Base-by-base conservation (phyloP, 1,284 basidiomycete species). In the Malassezia vespertilionis region DNA sequence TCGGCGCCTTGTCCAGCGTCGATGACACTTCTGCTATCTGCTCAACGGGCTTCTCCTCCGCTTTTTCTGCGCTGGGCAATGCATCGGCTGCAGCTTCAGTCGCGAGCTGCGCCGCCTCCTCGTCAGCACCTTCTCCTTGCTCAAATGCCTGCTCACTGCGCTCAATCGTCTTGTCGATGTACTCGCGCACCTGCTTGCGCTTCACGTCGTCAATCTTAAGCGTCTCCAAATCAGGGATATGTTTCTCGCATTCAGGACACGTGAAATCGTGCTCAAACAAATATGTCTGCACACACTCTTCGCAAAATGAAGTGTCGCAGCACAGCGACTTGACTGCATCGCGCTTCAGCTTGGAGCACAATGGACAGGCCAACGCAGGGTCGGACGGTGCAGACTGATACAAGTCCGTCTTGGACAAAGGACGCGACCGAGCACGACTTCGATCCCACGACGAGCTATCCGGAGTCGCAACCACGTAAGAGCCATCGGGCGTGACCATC, bases 401-500 rank as follows among this genome's bases (percentile, higher is more conserved):
- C 23, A 70, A 61, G 44, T 68, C 65, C 7, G 58, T 60, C 33
- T 62, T 56, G 14, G 65, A 64, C 5, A 70, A 53, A 10, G 58
- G 57, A 35, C 66, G 64, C 26, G 56, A 51, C 18, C 58, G 60
- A 15, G 57, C 60, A 6, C 58, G 56, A 17, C 56, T 62, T 35
- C 54, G 53, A 34, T 64, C 56, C 67, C 67, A 69, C 18, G 54
- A 61, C 39, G 56, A 51, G 37, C 52, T 52, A 40, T 70, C 67
- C 1, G 66, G 57, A 26, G 62, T 65, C 10, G 67, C 65, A 7
- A 68, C 57, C 11, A 70, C 67, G 31, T 68, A 70, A 23, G 57
- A 61, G 26, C 67, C 67, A 41, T 70, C 67, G 14, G 67, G 54
- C 11, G 67, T 69, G 8, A 70, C 58, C 67, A 70, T 70, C 37